Conservation (phyloP, 225 moss, liverwort and hornwort species). For the Ulota crispa region DNA sequence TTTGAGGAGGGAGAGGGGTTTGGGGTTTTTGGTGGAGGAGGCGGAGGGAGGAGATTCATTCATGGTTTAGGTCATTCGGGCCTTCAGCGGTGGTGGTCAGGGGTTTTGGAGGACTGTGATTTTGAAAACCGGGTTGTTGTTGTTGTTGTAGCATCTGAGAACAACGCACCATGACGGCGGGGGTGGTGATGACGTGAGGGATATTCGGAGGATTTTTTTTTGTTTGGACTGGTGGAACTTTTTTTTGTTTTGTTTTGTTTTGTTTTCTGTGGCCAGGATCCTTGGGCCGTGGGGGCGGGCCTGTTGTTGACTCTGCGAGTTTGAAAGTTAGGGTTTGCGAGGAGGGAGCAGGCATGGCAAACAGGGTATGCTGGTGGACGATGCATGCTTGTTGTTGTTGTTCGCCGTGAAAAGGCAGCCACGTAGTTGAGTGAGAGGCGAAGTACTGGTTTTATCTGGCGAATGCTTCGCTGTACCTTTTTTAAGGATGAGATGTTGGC, state of each 20-base stretch:
- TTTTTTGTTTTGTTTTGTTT: too few species aligned
- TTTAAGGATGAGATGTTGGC: conserved; percentile 25
- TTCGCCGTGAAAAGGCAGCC: not conserved
- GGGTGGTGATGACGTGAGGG: not conserved
- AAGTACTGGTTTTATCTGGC: not conserved
- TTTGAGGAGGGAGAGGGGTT: conserved; percentile 9
- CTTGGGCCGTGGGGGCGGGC: not conserved
- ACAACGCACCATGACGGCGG: not conserved
- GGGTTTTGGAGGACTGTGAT: conserved; percentile 17
- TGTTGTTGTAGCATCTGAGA: conserved; percentile 10
- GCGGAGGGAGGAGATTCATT: not conserved
- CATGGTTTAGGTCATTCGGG: conserved; percentile 26
- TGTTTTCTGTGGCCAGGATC: not conserved
- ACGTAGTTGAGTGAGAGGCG: not conserved
- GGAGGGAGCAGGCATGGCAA: conserved; percentile 13
- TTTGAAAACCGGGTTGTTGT: conserved; percentile 13
- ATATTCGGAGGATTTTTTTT: not conserved
- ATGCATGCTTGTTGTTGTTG: conserved; percentile 1
- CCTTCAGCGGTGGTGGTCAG: not conserved
- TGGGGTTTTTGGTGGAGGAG: not conserved
- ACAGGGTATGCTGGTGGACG: conserved; percentile 26
- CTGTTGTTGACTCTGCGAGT: not conserved
- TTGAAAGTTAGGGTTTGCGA: conserved; percentile 42
- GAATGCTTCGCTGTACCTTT: conserved; percentile 11
- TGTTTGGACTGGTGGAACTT: not conserved